Conservation (phyloP, 2,329 filamentous ascomycete species). For the Alternaria ventricosa region DNA sequence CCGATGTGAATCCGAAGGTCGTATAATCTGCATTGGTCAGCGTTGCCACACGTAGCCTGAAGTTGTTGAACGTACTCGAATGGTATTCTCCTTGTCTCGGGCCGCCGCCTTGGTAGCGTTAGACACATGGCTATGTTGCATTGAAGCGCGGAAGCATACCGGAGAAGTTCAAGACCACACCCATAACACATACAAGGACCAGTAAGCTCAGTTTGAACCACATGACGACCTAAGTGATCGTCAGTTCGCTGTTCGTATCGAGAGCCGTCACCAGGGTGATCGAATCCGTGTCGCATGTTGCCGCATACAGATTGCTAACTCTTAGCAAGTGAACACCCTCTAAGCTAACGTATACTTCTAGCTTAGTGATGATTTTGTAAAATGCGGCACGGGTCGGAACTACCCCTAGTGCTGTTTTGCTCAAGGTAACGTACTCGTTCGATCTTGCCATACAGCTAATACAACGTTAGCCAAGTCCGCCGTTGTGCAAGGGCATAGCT, state of each 20-base stretch:
- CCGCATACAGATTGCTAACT: not conserved
- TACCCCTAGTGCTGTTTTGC: not conserved
- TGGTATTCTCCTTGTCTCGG: slow-evolving; percentile 15
- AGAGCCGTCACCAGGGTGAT: not conserved
- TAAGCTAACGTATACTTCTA: not conserved
- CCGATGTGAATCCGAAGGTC: slow-evolving; percentile 24
- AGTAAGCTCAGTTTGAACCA: slow-evolving; percentile 40
- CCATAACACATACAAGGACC: slow-evolving; percentile 30
- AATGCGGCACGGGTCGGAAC: not conserved
- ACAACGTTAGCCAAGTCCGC: not conserved
- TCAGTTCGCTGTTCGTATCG: not conserved
- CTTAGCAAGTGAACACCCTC: not conserved
- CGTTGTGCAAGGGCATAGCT: not conserved
- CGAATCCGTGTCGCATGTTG: not conserved
- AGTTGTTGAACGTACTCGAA: slow-evolving; percentile 8
- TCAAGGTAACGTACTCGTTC: slow-evolving; percentile 25
- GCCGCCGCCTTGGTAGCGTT: slow-evolving; percentile 11
- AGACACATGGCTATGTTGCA: slow-evolving; percentile 1
- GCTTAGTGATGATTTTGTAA: not conserved
- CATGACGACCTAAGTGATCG: slow-evolving; percentile 28
- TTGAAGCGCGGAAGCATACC: slow-evolving; percentile 7
- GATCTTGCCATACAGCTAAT: slow-evolving; percentile 38
- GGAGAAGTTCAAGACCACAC: slow-evolving; percentile 38
- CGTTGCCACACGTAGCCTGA: not conserved
- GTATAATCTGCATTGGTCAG: slow-evolving; percentile 26